Base-by-base conservation (phyloP, 257 asterid species). In the Mitragyna speciosa region DNA sequence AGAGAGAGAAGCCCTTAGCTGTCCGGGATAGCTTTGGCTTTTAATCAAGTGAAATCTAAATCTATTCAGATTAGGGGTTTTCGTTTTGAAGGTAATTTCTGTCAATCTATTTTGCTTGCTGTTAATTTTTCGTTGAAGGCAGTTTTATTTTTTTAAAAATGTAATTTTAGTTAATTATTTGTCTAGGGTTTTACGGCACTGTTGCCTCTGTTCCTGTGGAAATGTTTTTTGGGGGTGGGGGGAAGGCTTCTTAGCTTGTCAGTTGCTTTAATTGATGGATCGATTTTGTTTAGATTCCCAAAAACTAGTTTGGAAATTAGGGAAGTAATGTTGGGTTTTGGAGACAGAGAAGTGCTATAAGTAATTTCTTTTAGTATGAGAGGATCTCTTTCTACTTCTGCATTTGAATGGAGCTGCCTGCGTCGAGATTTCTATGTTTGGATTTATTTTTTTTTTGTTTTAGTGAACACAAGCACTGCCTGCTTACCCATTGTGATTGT, bases 161-260 rank as follows among this genome's bases (percentile, higher is more conserved):
- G 19, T 10, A 9, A 8, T 72, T 28, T 61, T 79, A 1, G 17
- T 48, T 72, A 16, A 19, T 79, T 64, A 16, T 26, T 15, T 73
- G 45, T 59, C 72, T 65, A 80, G 79, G 75, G 78, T 73, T 80
- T 80, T 31, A 0, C 33, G 17, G 20, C 65, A 47, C 33, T 73
- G 47, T 78, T 66, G 24, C n/a, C 31, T 31, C 5, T 45, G 49
- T 45, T 45, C 49, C 49, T 0, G 49, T 6, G 0, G 11, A 66
- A 31, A n/a, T n/a, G n/a, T 39, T 31, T 31, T 39, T 36, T 7
- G 39, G 17, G 0, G 45, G 24, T 15, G 24, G 41, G 30, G 31
- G 30, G 10, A 12, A n/a, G 58, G 16, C 41, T 68, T 15, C 17
- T 14, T 33, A n/a, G 9, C 20, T 68, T 17, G 3, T 52, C 66